A percentile compares a stretch with the other conserved stretches of the same genome.
These are phyloP conservation scores for Aspergillus luchuensis DNA, from an alignment of 2,329 filamentous ascomycete species.

Conservation along the genomic window DNA sequence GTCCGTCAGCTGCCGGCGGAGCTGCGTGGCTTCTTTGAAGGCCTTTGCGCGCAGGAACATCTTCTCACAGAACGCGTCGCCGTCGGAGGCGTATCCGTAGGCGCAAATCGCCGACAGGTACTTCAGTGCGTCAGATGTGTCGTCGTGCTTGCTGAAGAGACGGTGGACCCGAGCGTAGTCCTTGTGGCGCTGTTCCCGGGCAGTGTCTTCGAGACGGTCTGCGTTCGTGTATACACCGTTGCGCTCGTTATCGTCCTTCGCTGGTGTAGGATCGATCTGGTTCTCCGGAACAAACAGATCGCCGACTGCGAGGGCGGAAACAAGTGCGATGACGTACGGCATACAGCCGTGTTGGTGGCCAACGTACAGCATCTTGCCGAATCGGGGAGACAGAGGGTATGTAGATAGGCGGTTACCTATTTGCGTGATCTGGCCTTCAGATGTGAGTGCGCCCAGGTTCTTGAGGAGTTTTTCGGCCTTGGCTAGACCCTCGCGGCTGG, in stretches of 20 bases:
- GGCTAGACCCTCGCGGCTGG: constrained; percentile 71
- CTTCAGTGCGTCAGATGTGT: constrained; percentile 85
- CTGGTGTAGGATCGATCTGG: constrained; percentile 66
- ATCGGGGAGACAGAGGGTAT: constrained; percentile 88
- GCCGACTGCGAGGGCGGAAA: constrained; percentile 83
- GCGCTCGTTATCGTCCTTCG: constrained; percentile 44
- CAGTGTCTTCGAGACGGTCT: constrained; percentile 71
- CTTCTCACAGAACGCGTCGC: constrained; percentile 72
- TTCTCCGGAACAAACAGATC: constrained; percentile 85
- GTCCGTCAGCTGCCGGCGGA: constrained; percentile 78
- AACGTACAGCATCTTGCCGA: constrained; percentile 87
- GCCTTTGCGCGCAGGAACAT: constrained; percentile 88
- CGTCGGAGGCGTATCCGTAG: constrained; percentile 70
- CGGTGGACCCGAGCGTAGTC: constrained; percentile 72
- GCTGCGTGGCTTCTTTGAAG: constrained; percentile 80
- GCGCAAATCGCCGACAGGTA: constrained; percentile 85
- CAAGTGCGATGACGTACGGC: constrained; percentile 82
- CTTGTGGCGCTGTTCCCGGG: constrained; percentile 65
- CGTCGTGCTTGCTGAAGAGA: constrained; percentile 78
- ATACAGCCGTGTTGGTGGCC: constrained; percentile 81
- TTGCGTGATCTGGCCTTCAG: constrained; percentile 72
- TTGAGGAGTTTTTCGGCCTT: constrained; percentile 84
- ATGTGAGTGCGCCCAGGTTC: constrained; percentile 78
- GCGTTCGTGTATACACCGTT: constrained; percentile 58
- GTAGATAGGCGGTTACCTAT: constrained; percentile 79